A percentile compares a stretch with the other conserved stretches of the same genome.
phyloP scores from a whole-genome alignment of 805 yeast species.

The Saturnispora sanitii region DNA sequence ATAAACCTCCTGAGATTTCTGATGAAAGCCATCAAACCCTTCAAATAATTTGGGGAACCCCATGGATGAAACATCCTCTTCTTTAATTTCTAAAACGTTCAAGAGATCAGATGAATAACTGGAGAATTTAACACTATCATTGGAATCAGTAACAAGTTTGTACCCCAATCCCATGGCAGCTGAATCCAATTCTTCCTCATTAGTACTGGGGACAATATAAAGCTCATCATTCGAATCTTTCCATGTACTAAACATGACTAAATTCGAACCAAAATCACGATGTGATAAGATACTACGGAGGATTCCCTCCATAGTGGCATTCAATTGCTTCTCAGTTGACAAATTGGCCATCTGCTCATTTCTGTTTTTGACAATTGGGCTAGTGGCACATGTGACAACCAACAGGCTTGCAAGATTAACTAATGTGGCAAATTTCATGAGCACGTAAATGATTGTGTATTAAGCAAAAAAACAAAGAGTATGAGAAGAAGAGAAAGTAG shows the following conservation, averaged over 20 bases:
- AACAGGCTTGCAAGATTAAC: not conserved
- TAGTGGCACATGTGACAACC: too few relatives aligned
- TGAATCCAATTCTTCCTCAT: not conserved
- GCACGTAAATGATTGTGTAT: not conserved
- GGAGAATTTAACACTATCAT: conserved; percentile 3
- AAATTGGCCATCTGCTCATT: not conserved
- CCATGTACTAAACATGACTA: conserved; percentile 21
- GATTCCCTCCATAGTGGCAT: conserved; percentile 11
- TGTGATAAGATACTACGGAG: conserved; percentile 16
- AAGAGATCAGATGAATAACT: conserved; percentile 1
- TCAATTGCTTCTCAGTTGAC: conserved; percentile 1
- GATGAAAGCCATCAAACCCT: conserved; percentile 5
- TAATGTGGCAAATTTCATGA: conserved; percentile 1
- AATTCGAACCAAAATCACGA: conserved; percentile 11
- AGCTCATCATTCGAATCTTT: conserved; percentile 18
- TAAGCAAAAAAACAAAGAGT: not conserved
- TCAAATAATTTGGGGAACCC: conserved; percentile 24
- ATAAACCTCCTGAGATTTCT: conserved; percentile 9
- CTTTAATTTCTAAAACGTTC: conserved; percentile 15
- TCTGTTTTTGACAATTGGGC: not conserved
- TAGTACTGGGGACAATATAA: conserved; percentile 19
- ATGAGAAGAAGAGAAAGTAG: not conserved
- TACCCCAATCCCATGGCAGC: conserved; percentile 11
- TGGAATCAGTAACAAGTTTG: conserved; percentile 8
- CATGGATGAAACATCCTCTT: conserved; percentile 19